These are phyloP conservation scores for Diphasiastrum complanatum DNA, from an alignment of 83 land plant genomes.

Conservation along the genomic window DNA sequence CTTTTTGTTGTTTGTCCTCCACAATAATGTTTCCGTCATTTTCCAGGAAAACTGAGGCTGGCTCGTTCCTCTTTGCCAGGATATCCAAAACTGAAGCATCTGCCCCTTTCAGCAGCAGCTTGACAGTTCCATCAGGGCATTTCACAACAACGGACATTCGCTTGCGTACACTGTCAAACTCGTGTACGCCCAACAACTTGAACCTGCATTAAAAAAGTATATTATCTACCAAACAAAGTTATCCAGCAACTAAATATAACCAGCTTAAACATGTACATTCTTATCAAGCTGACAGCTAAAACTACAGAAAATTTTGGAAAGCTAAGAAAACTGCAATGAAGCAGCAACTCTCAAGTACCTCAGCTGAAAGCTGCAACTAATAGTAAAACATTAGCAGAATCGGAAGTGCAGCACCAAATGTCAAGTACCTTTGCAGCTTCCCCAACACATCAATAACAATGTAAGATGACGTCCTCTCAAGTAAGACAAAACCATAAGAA, in stretches of 20 bases:
- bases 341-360: background rate
- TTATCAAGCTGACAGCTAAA: slow-evolving; percentile 2
- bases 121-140: slow-evolving; percentile 62
- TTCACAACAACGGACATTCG: slow-evolving; percentile 88
- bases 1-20: background rate
- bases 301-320: background rate
- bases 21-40: slow-evolving; percentile 4
- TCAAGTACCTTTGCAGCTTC: slow-evolving; percentile 49
- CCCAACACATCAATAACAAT: slow-evolving; percentile 71
- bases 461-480: slow-evolving; percentile 76
- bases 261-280: background rate
- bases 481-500: slow-evolving; percentile 68
- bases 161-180: slow-evolving; percentile 94
- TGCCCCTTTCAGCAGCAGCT: slow-evolving; percentile 89
- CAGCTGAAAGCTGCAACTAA: background rate
- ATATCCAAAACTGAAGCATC: slow-evolving; percentile 70
- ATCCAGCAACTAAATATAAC: background rate
- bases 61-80: slow-evolving; percentile 19
- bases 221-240: slow-evolving; percentile 2
- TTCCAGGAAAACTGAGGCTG: background rate
- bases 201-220: slow-evolving; percentile 40
- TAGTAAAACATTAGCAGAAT: background rate
- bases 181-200: slow-evolving; percentile 84
- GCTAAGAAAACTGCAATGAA: background rate
- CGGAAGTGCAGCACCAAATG: slow-evolving; percentile 1